Evolutionary conservation across 2,329 filamentous ascomycete genomes (phyloP).

Genomic region (Paecilomyces sp.): DNA sequence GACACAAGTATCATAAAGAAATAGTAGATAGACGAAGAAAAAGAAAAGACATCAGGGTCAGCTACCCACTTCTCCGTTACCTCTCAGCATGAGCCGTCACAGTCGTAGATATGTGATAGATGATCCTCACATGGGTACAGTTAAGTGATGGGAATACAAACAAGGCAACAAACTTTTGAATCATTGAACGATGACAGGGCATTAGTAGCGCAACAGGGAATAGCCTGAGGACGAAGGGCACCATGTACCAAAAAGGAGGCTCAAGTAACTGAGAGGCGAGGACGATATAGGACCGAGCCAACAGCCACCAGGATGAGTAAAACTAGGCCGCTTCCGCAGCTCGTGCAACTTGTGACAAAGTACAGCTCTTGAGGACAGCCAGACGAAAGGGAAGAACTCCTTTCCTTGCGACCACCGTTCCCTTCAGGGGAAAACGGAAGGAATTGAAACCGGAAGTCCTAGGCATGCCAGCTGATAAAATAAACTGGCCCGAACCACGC

Average conservation of each 20-base stretch:
- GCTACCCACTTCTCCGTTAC: conserved; percentile 17
- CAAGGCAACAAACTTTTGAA: conserved; percentile 27
- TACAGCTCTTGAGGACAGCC: neutral
- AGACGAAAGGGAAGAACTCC: neutral
- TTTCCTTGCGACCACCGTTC: neutral
- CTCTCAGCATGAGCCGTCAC: conserved; percentile 22
- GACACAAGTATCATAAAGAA: conserved; percentile 7
- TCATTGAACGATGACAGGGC: conserved; percentile 25
- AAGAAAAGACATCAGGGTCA: conserved; percentile 7
- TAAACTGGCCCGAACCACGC: neutral
- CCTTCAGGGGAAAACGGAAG: neutral
- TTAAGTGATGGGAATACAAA: conserved; percentile 13
- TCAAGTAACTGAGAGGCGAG: conserved; percentile 8
- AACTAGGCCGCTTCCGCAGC: conserved; percentile 6
- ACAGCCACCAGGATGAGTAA: conserved; percentile 19
- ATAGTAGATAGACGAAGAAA: conserved; percentile 7
- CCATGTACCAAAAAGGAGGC: conserved; percentile 19
- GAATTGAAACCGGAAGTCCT: neutral
- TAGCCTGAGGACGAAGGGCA: conserved; percentile 19
- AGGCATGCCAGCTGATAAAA: neutral
- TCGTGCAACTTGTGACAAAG: conserved; percentile 1
- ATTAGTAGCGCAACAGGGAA: conserved; percentile 24
- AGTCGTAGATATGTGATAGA: conserved; percentile 26
- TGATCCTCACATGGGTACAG: conserved; percentile 26
- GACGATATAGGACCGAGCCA: conserved; percentile 12